phyloP scores from a whole-genome alignment of 2,329 filamentous ascomycete species.

The Gaeumannomyces sp. region DNA sequence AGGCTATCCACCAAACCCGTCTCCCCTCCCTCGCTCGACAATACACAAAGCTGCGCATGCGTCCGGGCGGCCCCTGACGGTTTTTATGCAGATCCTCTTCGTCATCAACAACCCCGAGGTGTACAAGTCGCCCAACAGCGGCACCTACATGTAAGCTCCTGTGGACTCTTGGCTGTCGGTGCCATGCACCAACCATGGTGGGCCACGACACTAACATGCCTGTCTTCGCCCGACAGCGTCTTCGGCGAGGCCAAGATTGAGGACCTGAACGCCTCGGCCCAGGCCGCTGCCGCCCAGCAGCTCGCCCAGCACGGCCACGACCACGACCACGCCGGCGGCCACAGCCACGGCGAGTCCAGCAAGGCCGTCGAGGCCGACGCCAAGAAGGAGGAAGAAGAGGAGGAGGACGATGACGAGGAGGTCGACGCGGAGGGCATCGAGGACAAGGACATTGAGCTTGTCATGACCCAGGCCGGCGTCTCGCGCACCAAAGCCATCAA shows the following conservation, averaged over 20 bases:
- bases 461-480: slow-evolving; percentile 96
- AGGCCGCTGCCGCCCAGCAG: slow-evolving; percentile 92
- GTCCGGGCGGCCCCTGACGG: background rate
- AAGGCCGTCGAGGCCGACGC: slow-evolving; percentile 57
- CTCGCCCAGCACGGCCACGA: slow-evolving; percentile 68
- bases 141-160: slow-evolving; percentile 92
- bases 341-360: slow-evolving; percentile 58
- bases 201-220: background rate
- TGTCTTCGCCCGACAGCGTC: slow-evolving; percentile 54
- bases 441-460: slow-evolving; percentile 98
- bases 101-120: slow-evolving; percentile 99
- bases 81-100: slow-evolving; percentile 74
- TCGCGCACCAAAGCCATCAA: slow-evolving; percentile 98
- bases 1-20: background rate
- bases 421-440: slow-evolving; percentile 91
- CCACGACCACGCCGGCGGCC: slow-evolving; percentile 59
- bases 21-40: too few species aligned
- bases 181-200: background rate
- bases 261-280: slow-evolving; percentile 97
- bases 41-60: background rate
- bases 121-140: slow-evolving; percentile 98
- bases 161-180: background rate
- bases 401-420: slow-evolving; percentile 92
- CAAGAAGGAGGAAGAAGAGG: slow-evolving; percentile 72
- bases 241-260: slow-evolving; percentile 99